phyloP scores from a whole-genome alignment of 305 asterid genomes.

The Euphrasia arctica region DNA sequence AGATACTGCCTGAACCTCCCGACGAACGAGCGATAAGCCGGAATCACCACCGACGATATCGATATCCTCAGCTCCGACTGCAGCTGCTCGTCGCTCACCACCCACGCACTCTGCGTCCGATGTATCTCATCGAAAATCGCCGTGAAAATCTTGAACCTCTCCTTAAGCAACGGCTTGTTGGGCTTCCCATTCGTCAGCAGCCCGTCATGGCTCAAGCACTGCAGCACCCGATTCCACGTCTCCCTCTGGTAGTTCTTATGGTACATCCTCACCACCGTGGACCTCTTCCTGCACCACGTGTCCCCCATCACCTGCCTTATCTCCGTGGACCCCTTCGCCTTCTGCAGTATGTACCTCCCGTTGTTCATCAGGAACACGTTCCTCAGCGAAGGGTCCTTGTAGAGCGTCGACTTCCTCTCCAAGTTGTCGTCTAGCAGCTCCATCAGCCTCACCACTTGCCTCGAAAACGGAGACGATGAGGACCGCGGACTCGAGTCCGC shows the following conservation, averaged over 20 bases:
- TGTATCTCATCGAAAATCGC: conserved; percentile 68
- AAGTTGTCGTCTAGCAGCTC: conserved; percentile 58
- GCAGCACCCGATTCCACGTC: conserved; percentile 68
- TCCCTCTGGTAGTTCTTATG: conserved; percentile 85
- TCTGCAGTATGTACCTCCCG: conserved; percentile 70
- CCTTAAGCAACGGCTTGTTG: conserved; percentile 55
- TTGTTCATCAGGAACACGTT: conserved; percentile 76
- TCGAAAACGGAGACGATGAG: conserved; percentile 41
- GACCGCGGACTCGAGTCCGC: conserved; percentile 36
- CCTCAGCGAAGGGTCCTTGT: conserved; percentile 57
- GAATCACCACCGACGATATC: conserved; percentile 62
- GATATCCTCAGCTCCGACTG: conserved; percentile 81
- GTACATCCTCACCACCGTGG: conserved; percentile 65
- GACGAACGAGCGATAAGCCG: conserved; percentile 77
- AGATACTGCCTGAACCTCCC: conserved; percentile 65
- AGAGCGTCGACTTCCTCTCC: conserved; percentile 49
- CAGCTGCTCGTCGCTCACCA: conserved; percentile 82
- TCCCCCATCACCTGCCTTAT: conserved; percentile 69
- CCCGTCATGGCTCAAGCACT: conserved; percentile 58
- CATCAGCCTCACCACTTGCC: conserved; percentile 53
- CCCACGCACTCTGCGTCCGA: conserved; percentile 65
- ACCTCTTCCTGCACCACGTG: conserved; percentile 73
- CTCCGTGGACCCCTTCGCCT: conserved; percentile 58
- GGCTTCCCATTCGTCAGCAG: conserved; percentile 48
- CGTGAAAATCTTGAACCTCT: conserved; percentile 66